Evolutionary conservation across 441 rosid genomes (phyloP), one percentile per base, ranked within the genome.

Genomic region (Dalechampia spathulata): DNA sequence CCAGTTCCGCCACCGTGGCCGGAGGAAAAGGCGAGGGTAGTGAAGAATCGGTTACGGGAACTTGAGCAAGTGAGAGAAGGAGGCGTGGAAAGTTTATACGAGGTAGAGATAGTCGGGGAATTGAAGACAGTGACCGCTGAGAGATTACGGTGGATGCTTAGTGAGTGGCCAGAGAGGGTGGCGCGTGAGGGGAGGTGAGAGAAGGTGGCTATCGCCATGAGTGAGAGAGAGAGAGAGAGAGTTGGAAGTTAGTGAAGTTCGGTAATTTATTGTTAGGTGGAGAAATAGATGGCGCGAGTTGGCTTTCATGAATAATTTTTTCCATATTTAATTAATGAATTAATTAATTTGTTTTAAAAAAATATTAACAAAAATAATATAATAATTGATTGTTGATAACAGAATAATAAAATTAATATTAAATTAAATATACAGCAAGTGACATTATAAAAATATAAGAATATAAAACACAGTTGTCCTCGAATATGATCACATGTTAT

Each of bases 191-290:
- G 20, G 58, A 68, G 14, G 60, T 27, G 41, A 27, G 25, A 26
- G 49, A 56, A 48, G 63, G 49, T 40, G 58, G 65, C 60, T 28
- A 49, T 26, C 11, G 64, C 64, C 65, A 63, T 69, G 12, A 41
- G 14, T 32, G 17, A 43, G 45, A 21, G 26, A 28, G 28, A 11
- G 2, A 52, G 36, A 22, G 28, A 12, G 15, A 41, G 20, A 4
- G 4, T 2, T 15, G 8, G 22, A 6, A 14, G 20, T 47, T 36
- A 21, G 43, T 17, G 42, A n/a, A 9, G n/a, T 55, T 38, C 15
- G 23, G 6, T 55, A 17, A 12, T 10, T 14, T n/a, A 15, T 6
- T 26, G 65, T 27, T 49, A 15, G 16, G 58, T 32, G 65, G 52
- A 0, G 30, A 39, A 25, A 12, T 1, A 43, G 22, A 22, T 26